Evolutionary conservation across 176 grass and related monocot species (phyloP).

Genomic region (Hsuehochloa calcarea): DNA sequence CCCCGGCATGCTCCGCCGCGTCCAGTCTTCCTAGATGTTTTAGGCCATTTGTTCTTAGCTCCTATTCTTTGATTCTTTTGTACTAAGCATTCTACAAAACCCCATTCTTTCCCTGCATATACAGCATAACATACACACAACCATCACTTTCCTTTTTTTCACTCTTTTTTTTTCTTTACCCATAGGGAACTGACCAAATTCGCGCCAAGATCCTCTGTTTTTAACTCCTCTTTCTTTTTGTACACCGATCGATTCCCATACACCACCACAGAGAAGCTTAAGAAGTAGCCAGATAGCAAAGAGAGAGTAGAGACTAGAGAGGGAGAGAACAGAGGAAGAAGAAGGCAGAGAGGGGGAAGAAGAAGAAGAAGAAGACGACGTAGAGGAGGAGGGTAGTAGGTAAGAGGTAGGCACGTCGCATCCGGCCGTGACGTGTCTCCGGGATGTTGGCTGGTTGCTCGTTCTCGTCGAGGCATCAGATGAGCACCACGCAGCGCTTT

Average conservation of each 20-base stretch:
- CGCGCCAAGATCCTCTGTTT: conserved; percentile 38
- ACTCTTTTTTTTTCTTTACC: conserved; percentile 7
- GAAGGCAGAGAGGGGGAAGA: neutral
- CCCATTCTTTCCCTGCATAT: conserved; percentile 55
- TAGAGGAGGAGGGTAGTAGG: neutral
- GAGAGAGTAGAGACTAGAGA: neutral
- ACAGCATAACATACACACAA: conserved; percentile 57
- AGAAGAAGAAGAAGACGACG: neutral
- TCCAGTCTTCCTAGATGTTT: conserved; percentile 47
- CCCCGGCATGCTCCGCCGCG: conserved; percentile 37
- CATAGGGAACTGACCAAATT: conserved; percentile 55
- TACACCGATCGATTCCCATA: conserved; percentile 39
- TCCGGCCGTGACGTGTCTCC: conserved; percentile 34
- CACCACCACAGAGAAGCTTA: conserved; percentile 25
- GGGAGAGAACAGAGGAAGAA: neutral
- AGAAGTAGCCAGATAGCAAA: conserved; percentile 38
- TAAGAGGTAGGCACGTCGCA: neutral
- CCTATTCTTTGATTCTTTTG: conserved; percentile 98
- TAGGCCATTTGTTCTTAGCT: conserved; percentile 37
- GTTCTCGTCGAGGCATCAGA: conserved; percentile 81
- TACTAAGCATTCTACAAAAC: conserved; percentile 44
- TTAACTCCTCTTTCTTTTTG: conserved; percentile 16
- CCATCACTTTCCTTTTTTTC: conserved; percentile 28
- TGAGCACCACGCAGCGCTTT: conserved; percentile 79
- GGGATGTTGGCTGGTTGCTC: conserved; percentile 99